These are phyloP conservation scores for Saccharomyces pastorianus DNA, from an alignment of 1,139 yeast species.

Conservation along the genomic window DNA sequence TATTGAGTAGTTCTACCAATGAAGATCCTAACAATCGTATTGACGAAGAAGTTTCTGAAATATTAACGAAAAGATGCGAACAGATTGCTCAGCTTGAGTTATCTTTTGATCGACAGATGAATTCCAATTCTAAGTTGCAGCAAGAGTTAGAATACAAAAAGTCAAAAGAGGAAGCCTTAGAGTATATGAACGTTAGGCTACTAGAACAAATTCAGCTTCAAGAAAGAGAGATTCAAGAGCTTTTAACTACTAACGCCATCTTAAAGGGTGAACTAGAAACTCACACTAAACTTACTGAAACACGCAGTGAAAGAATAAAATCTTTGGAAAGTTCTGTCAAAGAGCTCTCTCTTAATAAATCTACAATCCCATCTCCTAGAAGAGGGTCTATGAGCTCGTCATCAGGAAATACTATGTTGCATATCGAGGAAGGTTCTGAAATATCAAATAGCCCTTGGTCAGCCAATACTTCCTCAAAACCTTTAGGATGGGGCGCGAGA, in stretches of 20 bases:
- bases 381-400: conserved; percentile 9
- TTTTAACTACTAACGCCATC: conserved; percentile 13
- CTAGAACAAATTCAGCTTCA: conserved; percentile 17
- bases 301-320: conserved; percentile 14
- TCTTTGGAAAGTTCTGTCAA: conserved; percentile 11
- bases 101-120: conserved; percentile 15
- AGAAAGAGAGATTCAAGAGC: conserved; percentile 12
- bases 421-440: conserved; percentile 11
- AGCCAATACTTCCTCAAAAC: conserved; percentile 7
- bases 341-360: background rate
- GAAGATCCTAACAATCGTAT: conserved; percentile 1
- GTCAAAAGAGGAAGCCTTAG: conserved; percentile 12
- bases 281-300: conserved; percentile 9
- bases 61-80: conserved; percentile 21
- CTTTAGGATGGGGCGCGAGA: conserved; percentile 8
- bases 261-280: conserved; percentile 14
- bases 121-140: conserved; percentile 8
- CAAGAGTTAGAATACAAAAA: conserved; percentile 10
- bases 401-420: conserved; percentile 11
- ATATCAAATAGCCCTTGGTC: conserved; percentile 12
- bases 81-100: conserved; percentile 19
- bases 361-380: conserved; percentile 4
- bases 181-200: conserved; percentile 17
- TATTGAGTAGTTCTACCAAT: conserved; percentile 18
- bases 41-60: conserved; percentile 8